Evolutionary conservation across 805 yeast genomes (phyloP).

Genomic region (Kuraishia capsulata): DNA sequence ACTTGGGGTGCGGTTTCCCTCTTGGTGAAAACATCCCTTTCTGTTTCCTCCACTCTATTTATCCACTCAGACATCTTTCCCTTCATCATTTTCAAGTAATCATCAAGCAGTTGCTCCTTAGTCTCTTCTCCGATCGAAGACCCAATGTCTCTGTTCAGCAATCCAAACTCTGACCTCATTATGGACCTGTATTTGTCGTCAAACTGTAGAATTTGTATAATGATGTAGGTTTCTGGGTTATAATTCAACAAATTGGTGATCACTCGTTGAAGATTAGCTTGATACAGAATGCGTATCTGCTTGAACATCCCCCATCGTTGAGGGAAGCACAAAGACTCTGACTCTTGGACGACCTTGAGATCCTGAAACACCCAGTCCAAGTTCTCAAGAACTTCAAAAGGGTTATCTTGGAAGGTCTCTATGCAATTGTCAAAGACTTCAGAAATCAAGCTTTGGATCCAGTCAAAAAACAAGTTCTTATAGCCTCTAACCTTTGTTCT

Average conservation of each 20-base stretch:
- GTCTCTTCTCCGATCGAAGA: conserved; percentile 64
- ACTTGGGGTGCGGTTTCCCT: conserved; percentile 61
- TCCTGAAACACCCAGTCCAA: conserved; percentile 83
- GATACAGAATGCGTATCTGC: conserved; percentile 57
- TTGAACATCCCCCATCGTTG: conserved; percentile 63
- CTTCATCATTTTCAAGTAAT: conserved; percentile 65
- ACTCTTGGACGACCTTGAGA: conserved; percentile 52
- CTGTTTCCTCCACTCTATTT: conserved; percentile 54
- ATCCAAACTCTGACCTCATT: conserved; percentile 39
- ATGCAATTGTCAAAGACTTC: conserved; percentile 63
- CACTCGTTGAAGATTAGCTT: conserved; percentile 51
- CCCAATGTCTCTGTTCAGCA: conserved; percentile 34
- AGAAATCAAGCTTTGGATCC: conserved; percentile 48
- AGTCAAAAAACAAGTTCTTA: conserved; percentile 47
- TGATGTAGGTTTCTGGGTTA: conserved; percentile 73
- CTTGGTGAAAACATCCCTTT: conserved; percentile 50
- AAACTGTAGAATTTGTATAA: conserved; percentile 67
- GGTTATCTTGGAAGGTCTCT: conserved; percentile 35
- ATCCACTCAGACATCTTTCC: conserved; percentile 83
- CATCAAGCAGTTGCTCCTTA: conserved; percentile 65
- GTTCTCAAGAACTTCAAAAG: conserved; percentile 54
- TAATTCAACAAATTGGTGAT: conserved; percentile 53
- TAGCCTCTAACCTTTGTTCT: conserved; percentile 48
- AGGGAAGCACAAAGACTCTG: conserved; percentile 57
- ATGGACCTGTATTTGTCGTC: conserved; percentile 59